Conservation (phyloP, 2,329 filamentous ascomycete species). For the Xylariaceae sp. region DNA sequence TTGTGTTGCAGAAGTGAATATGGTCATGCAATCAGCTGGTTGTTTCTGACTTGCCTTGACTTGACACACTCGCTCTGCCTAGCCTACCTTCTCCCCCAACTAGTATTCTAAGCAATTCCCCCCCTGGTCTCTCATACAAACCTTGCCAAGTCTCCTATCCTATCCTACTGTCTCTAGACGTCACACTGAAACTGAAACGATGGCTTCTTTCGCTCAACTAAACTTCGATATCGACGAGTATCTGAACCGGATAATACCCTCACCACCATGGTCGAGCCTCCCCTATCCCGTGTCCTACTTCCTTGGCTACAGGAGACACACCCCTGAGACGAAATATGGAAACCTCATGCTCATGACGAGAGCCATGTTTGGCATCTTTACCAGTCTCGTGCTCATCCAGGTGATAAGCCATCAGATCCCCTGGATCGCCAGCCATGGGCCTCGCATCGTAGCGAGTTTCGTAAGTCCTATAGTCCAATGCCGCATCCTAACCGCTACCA, state of each 20-base stretch:
- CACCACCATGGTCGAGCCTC: conserved; percentile 57
- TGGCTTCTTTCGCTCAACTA: conserved; percentile 31
- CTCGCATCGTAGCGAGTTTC: conserved; percentile 64
- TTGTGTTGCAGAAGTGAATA: background rate
- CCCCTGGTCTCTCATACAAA: no score
- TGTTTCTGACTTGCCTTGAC: background rate
- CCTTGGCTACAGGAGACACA: conserved; percentile 54
- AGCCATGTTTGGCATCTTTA: conserved; percentile 61
- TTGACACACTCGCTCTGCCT: background rate
- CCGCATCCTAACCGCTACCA: no score
- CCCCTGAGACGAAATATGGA: conserved; percentile 40
- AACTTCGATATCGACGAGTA: conserved; percentile 73
- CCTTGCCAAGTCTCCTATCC: background rate
- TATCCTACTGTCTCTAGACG: background rate
- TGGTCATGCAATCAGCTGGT: background rate
- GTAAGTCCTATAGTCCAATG: conserved; percentile 41
- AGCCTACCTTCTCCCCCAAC: background rate
- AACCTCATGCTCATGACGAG: conserved; percentile 56
- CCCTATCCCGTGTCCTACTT: conserved; percentile 64
- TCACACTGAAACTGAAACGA: background rate
- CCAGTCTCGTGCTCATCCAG: conserved; percentile 55
- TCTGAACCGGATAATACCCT: conserved; percentile 64
- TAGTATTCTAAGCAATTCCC: background rate
- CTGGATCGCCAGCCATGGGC: conserved; percentile 47
- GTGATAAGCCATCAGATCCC: conserved; percentile 51